A percentile compares a stretch with the other conserved stretches of the same genome.
Evolutionary conservation across 2,329 filamentous ascomycete species (phyloP).

Genomic region (Onygena corvina): DNA sequence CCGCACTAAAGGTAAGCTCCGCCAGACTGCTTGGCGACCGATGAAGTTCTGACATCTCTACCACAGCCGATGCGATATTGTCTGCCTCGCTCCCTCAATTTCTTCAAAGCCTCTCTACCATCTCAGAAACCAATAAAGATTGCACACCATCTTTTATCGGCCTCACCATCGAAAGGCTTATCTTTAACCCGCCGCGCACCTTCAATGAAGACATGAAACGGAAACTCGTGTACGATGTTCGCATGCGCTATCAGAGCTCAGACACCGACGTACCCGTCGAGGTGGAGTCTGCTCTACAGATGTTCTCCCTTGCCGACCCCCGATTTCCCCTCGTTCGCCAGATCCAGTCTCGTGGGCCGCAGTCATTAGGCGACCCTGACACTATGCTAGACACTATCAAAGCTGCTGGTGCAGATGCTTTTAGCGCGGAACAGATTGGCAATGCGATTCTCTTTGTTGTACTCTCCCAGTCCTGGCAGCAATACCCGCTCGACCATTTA

Average conservation of each 20-base stretch:
- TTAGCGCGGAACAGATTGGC: slow-evolving; percentile 72
- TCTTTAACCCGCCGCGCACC: slow-evolving; percentile 74
- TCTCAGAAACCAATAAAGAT: slow-evolving; percentile 51
- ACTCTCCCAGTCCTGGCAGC: slow-evolving; percentile 50
- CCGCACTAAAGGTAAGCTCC: slow-evolving; percentile 64
- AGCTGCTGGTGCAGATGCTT: slow-evolving; percentile 47
- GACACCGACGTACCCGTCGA: slow-evolving; percentile 33
- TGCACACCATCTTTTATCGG: slow-evolving; percentile 62
- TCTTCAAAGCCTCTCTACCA: slow-evolving; percentile 59
- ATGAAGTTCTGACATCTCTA: slow-evolving; percentile 3
- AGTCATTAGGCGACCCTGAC: slow-evolving; percentile 65
- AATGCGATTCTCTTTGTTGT: slow-evolving; percentile 61
- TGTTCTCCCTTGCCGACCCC: slow-evolving; percentile 34
- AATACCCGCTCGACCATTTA: slow-evolving; percentile 56
- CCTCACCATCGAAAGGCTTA: slow-evolving; percentile 69
- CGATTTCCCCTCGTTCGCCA: slow-evolving; percentile 42
- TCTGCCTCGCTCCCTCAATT: slow-evolving; percentile 68
- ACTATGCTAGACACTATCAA: slow-evolving; percentile 49
- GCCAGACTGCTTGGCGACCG: not conserved
- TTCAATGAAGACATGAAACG: slow-evolving; percentile 69
- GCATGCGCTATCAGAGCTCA: slow-evolving; percentile 54
- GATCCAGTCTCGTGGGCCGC: slow-evolving; percentile 62
- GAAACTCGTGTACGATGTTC: slow-evolving; percentile 49
- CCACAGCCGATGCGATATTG: slow-evolving; percentile 73
- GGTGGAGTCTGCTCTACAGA: slow-evolving; percentile 34